Percentiles rank a stretch among this genome's conserved stretches.
These are phyloP conservation scores for Thuja plicata DNA, from an alignment of 83 land plant species.

Conservation along the genomic window DNA sequence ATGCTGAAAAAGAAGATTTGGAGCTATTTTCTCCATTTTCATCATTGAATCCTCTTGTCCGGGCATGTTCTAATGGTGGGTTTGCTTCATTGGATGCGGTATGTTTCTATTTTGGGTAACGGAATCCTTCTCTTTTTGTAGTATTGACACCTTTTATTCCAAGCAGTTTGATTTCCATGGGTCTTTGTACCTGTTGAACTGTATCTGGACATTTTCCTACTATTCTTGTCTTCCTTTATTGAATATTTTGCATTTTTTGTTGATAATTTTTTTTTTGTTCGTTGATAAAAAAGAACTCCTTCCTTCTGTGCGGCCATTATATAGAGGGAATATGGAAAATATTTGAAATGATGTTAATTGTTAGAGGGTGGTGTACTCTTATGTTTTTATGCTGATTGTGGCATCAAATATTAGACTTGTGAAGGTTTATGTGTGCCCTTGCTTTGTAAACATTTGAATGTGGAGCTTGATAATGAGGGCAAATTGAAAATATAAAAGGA, in stretches of 20 bases:
- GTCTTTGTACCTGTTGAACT: not conserved
- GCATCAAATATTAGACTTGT: no score
- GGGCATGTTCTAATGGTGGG: slow-evolving; percentile 64
- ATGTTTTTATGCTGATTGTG: no score
- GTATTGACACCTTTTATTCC: not conserved
- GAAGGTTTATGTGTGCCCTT: no score
- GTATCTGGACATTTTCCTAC: not conserved
- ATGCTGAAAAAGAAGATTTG: slow-evolving; percentile 28
- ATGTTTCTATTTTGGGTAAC: slow-evolving; percentile 7
- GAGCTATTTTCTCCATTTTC: slow-evolving; percentile 67
- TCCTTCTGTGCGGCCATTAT: no score
- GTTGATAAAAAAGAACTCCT: not conserved
- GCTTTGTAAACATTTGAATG: no score
- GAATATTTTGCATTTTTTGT: not conserved
- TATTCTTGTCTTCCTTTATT: not conserved
- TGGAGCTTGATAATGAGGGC: no score
- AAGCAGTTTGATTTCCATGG: not conserved
- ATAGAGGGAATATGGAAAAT: no score
- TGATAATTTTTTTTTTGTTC: no score
- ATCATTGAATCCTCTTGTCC: slow-evolving; percentile 57
- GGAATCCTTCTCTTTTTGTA: not conserved
- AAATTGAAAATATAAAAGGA: no score
- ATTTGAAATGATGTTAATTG: no score
- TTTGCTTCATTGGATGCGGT: slow-evolving; percentile 64
- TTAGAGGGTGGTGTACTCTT: no score